phyloP scores from a whole-genome alignment of 2,329 filamentous ascomycete genomes.

The Hypoxylon rubiginosum region DNA sequence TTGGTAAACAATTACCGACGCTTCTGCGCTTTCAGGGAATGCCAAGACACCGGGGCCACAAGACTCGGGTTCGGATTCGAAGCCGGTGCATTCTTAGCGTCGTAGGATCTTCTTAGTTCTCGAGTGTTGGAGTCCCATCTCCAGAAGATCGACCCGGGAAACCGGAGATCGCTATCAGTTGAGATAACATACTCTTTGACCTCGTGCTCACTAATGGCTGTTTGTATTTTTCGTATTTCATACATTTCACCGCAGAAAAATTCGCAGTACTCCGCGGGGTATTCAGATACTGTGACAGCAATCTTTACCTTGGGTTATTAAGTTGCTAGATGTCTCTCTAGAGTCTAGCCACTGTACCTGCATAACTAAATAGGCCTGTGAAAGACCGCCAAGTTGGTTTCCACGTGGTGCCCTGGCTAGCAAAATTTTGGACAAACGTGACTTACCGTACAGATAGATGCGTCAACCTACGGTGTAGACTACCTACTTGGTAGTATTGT shows the following conservation, averaged over 20 bases:
- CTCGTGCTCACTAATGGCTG: background rate
- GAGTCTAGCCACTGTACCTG: background rate
- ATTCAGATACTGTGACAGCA: background rate
- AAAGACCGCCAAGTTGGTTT: background rate
- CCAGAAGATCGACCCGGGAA: conserved; percentile 13
- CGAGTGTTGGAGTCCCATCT: conserved; percentile 16
- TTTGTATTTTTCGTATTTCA: background rate
- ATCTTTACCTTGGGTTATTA: background rate
- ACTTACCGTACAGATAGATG: background rate
- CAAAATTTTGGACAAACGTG: background rate
- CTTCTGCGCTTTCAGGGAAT: background rate
- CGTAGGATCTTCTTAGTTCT: conserved; percentile 15
- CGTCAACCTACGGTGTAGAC: background rate
- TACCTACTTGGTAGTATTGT: background rate
- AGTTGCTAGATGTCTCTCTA: background rate
- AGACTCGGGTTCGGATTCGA: conserved; percentile 13
- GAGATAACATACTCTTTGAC: background rate
- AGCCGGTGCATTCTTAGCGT: conserved; percentile 30
- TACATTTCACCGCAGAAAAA: background rate
- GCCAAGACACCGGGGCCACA: conserved; percentile 25
- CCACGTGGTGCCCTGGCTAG: background rate
- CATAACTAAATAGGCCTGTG: background rate
- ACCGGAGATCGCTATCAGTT: background rate
- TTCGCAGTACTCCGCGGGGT: background rate
- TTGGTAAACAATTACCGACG: conserved; percentile 32